These are phyloP conservation scores for Eimeria zaria DNA, from an alignment of 169 alveolate genomes.

Conservation along the genomic window DNA sequence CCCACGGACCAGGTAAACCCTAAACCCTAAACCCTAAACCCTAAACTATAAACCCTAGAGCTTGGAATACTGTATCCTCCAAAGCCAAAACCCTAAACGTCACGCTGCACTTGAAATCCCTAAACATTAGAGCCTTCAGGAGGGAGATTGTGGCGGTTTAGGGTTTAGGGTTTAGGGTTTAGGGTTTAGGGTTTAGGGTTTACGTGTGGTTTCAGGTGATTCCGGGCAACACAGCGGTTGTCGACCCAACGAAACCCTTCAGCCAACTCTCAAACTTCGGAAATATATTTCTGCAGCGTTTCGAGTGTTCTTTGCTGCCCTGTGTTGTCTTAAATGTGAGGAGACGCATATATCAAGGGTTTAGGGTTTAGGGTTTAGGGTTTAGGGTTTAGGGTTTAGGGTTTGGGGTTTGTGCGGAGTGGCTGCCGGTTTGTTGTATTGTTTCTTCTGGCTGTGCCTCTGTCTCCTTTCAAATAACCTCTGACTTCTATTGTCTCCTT, in stretches of 20 bases:
- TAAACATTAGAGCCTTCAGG: not conserved
- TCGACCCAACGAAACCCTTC: conserved; percentile 91
- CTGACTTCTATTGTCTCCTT: no score
- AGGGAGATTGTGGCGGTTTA: not conserved
- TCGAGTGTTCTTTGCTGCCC: conserved; percentile 89
- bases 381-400: no score
- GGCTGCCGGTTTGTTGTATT: no score
- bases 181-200: conserved; percentile 51
- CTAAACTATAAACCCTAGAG: not conserved
- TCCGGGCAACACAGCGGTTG: conserved; percentile 92
- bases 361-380: no score
- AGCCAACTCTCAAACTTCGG: conserved; percentile 91
- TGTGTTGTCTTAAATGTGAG: conserved; percentile 75
- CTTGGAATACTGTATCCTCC: not conserved
- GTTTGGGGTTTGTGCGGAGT: no score
- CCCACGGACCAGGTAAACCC: conserved; percentile 85
- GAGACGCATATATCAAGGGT: not conserved
- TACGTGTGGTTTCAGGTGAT: conserved; percentile 3
- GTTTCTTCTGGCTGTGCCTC: no score
- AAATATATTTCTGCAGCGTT: conserved; percentile 88
- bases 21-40: conserved; percentile 37
- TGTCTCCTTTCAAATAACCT: no score
- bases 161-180: conserved; percentile 28
- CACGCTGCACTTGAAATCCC: not conserved
- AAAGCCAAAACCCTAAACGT: not conserved